These are phyloP conservation scores for Bondarzewia mesenterica DNA, from an alignment of 1,284 basidiomycete genomes.

Conservation along the genomic window DNA sequence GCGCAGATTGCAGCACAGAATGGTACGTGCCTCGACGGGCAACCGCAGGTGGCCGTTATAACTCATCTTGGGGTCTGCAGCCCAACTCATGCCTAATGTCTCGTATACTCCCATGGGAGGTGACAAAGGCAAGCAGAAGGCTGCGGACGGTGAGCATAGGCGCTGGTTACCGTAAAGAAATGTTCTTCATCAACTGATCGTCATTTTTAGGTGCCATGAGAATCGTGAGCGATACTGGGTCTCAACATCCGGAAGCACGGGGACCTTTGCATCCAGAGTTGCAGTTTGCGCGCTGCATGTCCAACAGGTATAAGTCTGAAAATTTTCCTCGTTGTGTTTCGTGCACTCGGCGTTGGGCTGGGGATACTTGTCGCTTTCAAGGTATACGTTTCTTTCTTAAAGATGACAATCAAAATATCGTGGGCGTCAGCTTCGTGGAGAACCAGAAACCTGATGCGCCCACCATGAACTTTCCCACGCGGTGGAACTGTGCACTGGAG, in stretches of 20 bases:
- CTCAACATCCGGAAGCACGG: slow-evolving; percentile 10
- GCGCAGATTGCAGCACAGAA: slow-evolving; percentile 34
- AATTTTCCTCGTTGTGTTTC: slow-evolving; percentile 70
- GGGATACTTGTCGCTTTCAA: slow-evolving; percentile 76
- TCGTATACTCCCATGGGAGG: slow-evolving; percentile 29
- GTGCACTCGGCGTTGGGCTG: slow-evolving; percentile 75
- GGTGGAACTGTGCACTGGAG: slow-evolving; percentile 56
- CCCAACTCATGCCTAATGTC: slow-evolving; percentile 39
- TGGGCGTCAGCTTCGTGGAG: slow-evolving; percentile 62
- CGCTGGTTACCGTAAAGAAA: slow-evolving; percentile 4
- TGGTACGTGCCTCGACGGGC: slow-evolving; percentile 11
- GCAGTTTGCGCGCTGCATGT: slow-evolving; percentile 74
- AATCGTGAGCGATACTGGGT: slow-evolving; percentile 18
- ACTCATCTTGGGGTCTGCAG: slow-evolving; percentile 18
- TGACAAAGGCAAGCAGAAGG: slow-evolving; percentile 38
- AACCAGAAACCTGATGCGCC: slow-evolving; percentile 47
- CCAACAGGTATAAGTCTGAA: slow-evolving; percentile 60
- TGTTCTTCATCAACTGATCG: slow-evolving; percentile 3
- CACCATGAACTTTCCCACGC: slow-evolving; percentile 54
- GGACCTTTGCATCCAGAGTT: slow-evolving; percentile 45
- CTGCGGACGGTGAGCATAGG: slow-evolving; percentile 28
- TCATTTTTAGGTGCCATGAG: slow-evolving; percentile 14
- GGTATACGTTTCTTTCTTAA: slow-evolving; percentile 67
- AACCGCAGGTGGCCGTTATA: neutral
- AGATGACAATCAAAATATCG: slow-evolving; percentile 45